These are phyloP conservation scores for Uncinocarpus reesii DNA, from an alignment of 2,329 filamentous ascomycete genomes.

Conservation along the genomic window DNA sequence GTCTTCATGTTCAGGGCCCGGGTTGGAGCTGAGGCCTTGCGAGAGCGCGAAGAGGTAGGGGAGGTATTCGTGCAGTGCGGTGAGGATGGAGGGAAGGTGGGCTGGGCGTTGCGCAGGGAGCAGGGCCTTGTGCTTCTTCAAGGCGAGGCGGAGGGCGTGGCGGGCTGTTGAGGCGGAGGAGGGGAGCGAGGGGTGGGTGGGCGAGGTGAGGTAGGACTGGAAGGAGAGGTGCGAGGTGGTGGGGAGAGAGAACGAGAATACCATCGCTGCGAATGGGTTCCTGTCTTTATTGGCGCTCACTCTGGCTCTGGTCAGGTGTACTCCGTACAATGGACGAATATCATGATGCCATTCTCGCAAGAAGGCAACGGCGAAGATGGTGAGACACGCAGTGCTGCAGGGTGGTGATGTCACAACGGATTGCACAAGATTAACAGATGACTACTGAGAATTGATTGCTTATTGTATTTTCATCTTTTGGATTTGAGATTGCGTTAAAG, in stretches of 20 bases:
- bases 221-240: constrained; percentile 84
- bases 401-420: constrained; percentile 1
- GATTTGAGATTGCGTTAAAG: no score
- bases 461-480: no score
- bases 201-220: constrained; percentile 62
- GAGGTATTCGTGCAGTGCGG: constrained; percentile 64
- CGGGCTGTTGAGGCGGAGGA: constrained; percentile 73
- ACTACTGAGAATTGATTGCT: no score
- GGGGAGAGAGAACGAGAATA: constrained; percentile 76
- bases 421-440: background rate
- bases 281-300: no score
- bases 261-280: constrained; percentile 50
- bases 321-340: no score
- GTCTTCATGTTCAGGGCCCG: constrained; percentile 39
- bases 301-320: no score
- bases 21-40: constrained; percentile 52
- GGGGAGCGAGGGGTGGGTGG: constrained; percentile 80
- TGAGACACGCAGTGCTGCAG: background rate
- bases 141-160: constrained; percentile 65
- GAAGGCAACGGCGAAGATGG: background rate
- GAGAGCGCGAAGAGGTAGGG: constrained; percentile 75
- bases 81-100: constrained; percentile 59
- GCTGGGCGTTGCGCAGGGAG: constrained; percentile 57
- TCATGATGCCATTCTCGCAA: no score
- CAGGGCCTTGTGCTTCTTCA: constrained; percentile 88